Evolutionary conservation across 441 rosid species (phyloP), one percentile per base, ranked within the genome.

Genomic region (Iberis amara): DNA sequence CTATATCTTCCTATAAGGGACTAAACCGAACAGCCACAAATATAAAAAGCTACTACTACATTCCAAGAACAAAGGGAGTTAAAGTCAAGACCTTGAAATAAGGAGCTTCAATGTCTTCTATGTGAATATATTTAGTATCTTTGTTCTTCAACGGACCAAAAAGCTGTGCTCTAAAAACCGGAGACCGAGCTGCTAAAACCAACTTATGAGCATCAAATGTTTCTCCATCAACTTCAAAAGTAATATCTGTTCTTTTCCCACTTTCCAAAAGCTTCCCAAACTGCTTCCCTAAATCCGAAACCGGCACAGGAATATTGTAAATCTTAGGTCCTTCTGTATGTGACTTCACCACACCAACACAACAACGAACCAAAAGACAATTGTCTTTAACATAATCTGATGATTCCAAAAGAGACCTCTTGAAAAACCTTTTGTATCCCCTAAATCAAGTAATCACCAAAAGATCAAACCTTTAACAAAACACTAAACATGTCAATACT

Each of bases 381-480:
- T 94, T 74, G 11, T 86, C 95, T 64, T 89, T 94, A 2, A 94
- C 76, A 64, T 79, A 94, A 39, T 94, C 95, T 0, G 99, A 94
- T 28, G 87, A 58, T 72, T 94, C 97, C 24, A 89, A 62, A 23
- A 73, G 75, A 41, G 71, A 64, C 65, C 96, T 78, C 67, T 71
- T 89, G 65, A 75, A 94, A 73, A 94, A 94, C n/a, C 96, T 76
- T 52, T 94, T 89, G 65, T 87, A 94, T 43, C 97, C 97, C 99
- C 99, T 89, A 73, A 52, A 40, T 21, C 11, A 64, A 52, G 55
- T 46, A 59, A n/a, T n/a, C n/a, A 45, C 48, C 7, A 9, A 59
- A 11, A 3, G 5, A 26, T 26, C 27, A 24, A 24, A 24, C n/a
- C n/a, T n/a, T n/a, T n/a, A n/a, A 24, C 27, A 24, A 24, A 24